phyloP scores from a whole-genome alignment of 177 flowering plant genomes.

The Vitis hybrid region DNA sequence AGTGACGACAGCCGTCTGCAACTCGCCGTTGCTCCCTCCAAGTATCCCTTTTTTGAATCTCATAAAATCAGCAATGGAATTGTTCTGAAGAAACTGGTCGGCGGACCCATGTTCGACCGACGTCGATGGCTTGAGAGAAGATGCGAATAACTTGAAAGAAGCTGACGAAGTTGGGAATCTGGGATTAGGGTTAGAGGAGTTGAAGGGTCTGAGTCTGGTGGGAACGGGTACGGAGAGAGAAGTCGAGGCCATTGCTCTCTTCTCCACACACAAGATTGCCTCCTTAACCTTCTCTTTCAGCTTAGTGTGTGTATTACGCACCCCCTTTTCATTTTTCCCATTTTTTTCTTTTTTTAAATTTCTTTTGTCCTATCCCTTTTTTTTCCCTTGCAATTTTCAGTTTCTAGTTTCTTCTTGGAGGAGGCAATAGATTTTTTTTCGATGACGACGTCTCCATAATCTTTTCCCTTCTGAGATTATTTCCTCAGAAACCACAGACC shows the following conservation, averaged over 20 bases:
- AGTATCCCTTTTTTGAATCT: constrained; percentile 45
- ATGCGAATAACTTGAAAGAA: constrained; percentile 17
- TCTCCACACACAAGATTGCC: background rate
- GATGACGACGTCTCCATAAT: too few relatives aligned
- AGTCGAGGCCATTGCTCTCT: constrained; percentile 38
- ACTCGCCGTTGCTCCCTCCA: constrained; percentile 37
- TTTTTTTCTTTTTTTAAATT: too few relatives aligned
- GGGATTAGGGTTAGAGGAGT: too few relatives aligned
- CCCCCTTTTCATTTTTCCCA: too few relatives aligned
- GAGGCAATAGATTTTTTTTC: too few relatives aligned
- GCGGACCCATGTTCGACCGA: constrained; percentile 40
- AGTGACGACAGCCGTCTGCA: constrained; percentile 88
- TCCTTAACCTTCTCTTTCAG: too few relatives aligned
- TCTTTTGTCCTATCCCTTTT: too few relatives aligned
- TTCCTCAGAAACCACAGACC: too few relatives aligned
- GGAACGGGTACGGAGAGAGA: constrained; percentile 43
- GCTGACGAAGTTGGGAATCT: background rate
- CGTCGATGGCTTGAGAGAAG: constrained; percentile 15
- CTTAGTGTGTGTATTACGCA: too few relatives aligned
- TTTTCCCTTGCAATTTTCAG: too few relatives aligned
- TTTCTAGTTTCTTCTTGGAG: too few relatives aligned
- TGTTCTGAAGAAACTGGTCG: constrained; percentile 50
- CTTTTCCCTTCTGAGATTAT: too few relatives aligned
- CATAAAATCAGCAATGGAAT: constrained; percentile 88
- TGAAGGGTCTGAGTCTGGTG: constrained; percentile 6